These are phyloP conservation scores for Pyronema omphalodes DNA, from an alignment of 495 filamentous ascomycete genomes.

Conservation along the genomic window DNA sequence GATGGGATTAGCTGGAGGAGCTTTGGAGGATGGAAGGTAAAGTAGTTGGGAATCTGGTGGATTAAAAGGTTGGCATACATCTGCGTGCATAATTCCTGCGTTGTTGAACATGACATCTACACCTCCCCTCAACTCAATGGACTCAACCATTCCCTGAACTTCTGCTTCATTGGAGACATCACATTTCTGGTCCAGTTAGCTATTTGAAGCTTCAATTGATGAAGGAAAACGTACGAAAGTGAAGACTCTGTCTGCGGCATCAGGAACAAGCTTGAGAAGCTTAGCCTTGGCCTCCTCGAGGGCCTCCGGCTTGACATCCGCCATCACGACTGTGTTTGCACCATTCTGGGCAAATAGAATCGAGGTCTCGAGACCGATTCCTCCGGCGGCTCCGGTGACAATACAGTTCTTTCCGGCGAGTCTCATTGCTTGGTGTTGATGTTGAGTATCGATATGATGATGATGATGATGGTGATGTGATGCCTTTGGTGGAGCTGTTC, in stretches of 20 bases:
- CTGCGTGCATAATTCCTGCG: slow-evolving; percentile 89
- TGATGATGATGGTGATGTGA: neutral
- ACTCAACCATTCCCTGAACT: slow-evolving; percentile 3
- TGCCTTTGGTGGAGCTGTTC: too few relatives aligned
- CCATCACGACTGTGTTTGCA: slow-evolving; percentile 57
- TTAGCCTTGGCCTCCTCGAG: slow-evolving; percentile 52
- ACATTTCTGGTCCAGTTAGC: slow-evolving; percentile 27
- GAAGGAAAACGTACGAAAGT: slow-evolving; percentile 28
- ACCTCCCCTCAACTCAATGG: slow-evolving; percentile 72
- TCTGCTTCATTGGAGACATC: slow-evolving; percentile 32
- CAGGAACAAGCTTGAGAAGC: slow-evolving; percentile 50
- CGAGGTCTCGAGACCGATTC: slow-evolving; percentile 86
- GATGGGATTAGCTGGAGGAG: neutral
- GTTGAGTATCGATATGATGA: neutral
- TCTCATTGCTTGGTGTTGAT: slow-evolving; percentile 24
- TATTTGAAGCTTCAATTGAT: neutral
- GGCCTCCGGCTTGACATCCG: slow-evolving; percentile 59
- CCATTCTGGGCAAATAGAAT: slow-evolving; percentile 87
- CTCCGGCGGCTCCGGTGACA: slow-evolving; percentile 80
- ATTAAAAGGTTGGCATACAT: slow-evolving; percentile 17
- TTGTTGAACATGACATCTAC: slow-evolving; percentile 97
- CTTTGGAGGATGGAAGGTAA: neutral
- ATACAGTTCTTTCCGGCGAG: slow-evolving; percentile 84
- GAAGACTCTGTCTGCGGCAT: slow-evolving; percentile 36
- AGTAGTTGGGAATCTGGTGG: neutral